phyloP scores from a whole-genome alignment of 306 rosid genomes.

The Cicer bijugum region DNA sequence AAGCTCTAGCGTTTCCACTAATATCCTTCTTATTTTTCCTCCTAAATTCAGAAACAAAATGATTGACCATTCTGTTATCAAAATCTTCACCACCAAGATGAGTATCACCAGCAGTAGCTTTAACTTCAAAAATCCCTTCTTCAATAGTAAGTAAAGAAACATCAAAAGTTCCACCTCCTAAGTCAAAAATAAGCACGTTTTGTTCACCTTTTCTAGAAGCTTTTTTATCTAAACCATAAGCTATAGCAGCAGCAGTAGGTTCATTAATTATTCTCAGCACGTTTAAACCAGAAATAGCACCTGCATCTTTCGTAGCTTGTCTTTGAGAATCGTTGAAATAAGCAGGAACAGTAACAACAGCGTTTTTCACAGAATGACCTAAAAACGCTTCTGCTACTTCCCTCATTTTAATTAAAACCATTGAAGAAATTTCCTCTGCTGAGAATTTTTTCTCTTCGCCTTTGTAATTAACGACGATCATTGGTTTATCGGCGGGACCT shows the following conservation, averaged over 20 bases:
- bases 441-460: slow-evolving; percentile 72
- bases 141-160: slow-evolving; percentile 73
- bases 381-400: slow-evolving; percentile 71
- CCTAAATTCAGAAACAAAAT: slow-evolving; percentile 64
- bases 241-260: slow-evolving; percentile 85
- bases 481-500: slow-evolving; percentile 71
- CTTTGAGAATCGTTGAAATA: slow-evolving; percentile 88
- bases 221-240: slow-evolving; percentile 80
- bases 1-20: slow-evolving; percentile 66
- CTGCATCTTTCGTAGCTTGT: slow-evolving; percentile 87
- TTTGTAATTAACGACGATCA: slow-evolving; percentile 71
- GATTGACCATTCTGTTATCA: slow-evolving; percentile 82
- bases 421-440: slow-evolving; percentile 76
- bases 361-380: slow-evolving; percentile 66
- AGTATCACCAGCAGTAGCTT: slow-evolving; percentile 83
- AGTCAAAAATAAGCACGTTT: slow-evolving; percentile 73
- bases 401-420: slow-evolving; percentile 74
- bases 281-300: slow-evolving; percentile 65
- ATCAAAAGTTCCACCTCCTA: slow-evolving; percentile 84
- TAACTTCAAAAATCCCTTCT: slow-evolving; percentile 85
- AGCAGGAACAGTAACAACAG: slow-evolving; percentile 78
- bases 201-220: slow-evolving; percentile 72
- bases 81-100: slow-evolving; percentile 91
- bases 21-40: slow-evolving; percentile 82
- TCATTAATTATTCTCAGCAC: slow-evolving; percentile 81